phyloP scores from a whole-genome alignment of 164 flowering plant genomes.

The Macadamia tetraphylla region DNA sequence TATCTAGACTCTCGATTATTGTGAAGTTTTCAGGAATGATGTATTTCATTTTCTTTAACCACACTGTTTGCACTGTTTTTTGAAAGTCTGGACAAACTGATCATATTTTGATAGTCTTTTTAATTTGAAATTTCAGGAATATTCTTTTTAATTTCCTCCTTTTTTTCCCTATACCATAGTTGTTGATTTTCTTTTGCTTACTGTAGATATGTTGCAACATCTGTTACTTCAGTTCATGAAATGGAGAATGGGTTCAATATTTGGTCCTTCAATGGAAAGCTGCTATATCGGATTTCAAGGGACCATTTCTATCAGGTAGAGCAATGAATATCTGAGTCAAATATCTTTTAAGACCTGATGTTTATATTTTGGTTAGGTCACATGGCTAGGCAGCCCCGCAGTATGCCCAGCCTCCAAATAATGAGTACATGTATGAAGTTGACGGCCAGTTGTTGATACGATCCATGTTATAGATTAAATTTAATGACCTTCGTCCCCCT shows the following conservation, averaged over 20 bases:
- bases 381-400: not conserved
- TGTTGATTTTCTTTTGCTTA: not conserved
- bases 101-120: too few species aligned
- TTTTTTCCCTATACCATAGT: not conserved
- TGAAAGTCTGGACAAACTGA: too few species aligned
- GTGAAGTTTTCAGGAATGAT: too few species aligned
- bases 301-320: constrained; percentile 91
- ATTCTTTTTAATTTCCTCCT: not conserved
- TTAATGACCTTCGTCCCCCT: too few species aligned
- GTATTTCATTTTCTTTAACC: too few species aligned
- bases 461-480: too few species aligned
- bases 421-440: not conserved
- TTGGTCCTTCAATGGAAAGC: constrained; percentile 92
- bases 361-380: too few species aligned
- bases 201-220: constrained; percentile 82
- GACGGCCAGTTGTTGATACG: too few species aligned
- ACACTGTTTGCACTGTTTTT: too few species aligned
- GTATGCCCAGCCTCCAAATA: not conserved
- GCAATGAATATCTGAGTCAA: too few species aligned
- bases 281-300: constrained; percentile 72
- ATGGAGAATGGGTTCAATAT: constrained; percentile 97
- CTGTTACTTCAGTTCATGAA: constrained; percentile 96
- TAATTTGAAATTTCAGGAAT: not conserved
- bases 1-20: too few species aligned
- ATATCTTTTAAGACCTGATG: too few species aligned